Conservation (phyloP, 1,284 basidiomycete species). For the Cystobasidium slooffiae region DNA sequence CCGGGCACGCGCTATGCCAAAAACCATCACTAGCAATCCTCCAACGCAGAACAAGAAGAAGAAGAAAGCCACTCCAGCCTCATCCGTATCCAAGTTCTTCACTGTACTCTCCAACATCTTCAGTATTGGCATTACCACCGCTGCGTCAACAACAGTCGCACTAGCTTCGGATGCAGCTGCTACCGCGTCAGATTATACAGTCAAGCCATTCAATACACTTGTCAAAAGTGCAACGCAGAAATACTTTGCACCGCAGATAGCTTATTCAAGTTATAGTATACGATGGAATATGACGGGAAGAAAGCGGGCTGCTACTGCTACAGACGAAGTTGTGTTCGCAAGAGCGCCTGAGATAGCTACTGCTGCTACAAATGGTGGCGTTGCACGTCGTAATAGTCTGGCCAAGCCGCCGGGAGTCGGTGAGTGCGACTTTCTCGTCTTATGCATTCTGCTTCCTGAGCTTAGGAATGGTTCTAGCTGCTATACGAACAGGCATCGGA, state of each 20-base stretch:
- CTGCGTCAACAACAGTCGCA: constrained; percentile 9
- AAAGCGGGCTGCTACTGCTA: constrained; percentile 4
- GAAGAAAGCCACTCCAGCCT: not conserved
- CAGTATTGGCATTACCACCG: constrained; percentile 28
- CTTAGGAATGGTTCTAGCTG: not conserved
- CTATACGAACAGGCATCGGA: not conserved
- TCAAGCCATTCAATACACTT: constrained; percentile 37
- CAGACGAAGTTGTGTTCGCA: not conserved
- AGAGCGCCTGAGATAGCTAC: not conserved
- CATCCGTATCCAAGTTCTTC: constrained; percentile 20
- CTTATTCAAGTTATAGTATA: constrained; percentile 23
- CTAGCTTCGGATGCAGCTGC: constrained; percentile 16
- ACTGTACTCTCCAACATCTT: constrained; percentile 17
- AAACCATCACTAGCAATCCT: not conserved
- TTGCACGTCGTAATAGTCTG: not conserved
- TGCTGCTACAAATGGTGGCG: not conserved
- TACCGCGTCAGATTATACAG: constrained; percentile 18
- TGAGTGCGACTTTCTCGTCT: constrained; percentile 1
- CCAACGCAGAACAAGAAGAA: not conserved
- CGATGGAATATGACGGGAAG: constrained; percentile 14
- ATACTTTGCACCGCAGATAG: constrained; percentile 34
- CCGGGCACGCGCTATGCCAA: not conserved
- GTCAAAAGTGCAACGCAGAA: constrained; percentile 27
- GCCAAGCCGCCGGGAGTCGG: not conserved
- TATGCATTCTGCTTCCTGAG: too few species aligned